A percentile compares a stretch with the other conserved stretches of the same genome.
Conservation (phyloP, 805 yeast genomes). For the Dipodascopsis uninucleata region DNA sequence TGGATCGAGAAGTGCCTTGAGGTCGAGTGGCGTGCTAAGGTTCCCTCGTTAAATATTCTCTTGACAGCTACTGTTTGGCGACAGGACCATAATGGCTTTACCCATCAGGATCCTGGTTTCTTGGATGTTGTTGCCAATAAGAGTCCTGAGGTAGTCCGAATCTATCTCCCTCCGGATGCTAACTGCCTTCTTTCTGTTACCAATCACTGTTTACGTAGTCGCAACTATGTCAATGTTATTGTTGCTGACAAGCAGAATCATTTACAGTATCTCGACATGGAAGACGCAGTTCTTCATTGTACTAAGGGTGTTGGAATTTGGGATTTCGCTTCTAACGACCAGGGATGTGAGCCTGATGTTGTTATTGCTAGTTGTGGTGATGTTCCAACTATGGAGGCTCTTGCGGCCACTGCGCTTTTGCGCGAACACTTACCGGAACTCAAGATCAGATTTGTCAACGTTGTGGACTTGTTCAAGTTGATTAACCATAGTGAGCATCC, state of each 20-base stretch:
- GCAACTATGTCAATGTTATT: conserved; percentile 8
- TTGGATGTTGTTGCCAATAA: conserved; percentile 7
- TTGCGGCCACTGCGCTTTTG: conserved; percentile 8
- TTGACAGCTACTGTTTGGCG: conserved; percentile 7
- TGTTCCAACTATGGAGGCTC: conserved; percentile 6
- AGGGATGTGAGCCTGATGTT: conserved; percentile 5
- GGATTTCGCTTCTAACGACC: conserved; percentile 7
- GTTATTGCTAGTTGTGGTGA: conserved; percentile 6
- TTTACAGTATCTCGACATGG: conserved; percentile 5
- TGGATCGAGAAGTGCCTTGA: conserved; percentile 5
- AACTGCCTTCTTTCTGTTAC: conserved; percentile 2
- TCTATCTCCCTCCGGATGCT: conserved; percentile 7
- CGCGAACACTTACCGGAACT: conserved; percentile 5
- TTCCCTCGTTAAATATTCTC: conserved; percentile 4
- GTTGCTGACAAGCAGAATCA: conserved; percentile 8
- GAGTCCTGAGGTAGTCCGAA: conserved; percentile 5
- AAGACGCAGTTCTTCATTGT: conserved; percentile 3
- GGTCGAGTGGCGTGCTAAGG: conserved; percentile 6
- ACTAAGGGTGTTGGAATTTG: conserved; percentile 6
- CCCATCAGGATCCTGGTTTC: conserved; percentile 7
- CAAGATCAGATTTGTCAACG: conserved; percentile 8
- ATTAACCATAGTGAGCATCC: conserved; percentile 2
- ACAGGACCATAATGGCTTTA: conserved; percentile 7
- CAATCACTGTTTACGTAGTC: conserved; percentile 4
- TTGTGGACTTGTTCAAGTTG: conserved; percentile 5